Base-by-base conservation (phyloP, 1,284 basidiomycete genomes). In the Pascua guehoae region DNA sequence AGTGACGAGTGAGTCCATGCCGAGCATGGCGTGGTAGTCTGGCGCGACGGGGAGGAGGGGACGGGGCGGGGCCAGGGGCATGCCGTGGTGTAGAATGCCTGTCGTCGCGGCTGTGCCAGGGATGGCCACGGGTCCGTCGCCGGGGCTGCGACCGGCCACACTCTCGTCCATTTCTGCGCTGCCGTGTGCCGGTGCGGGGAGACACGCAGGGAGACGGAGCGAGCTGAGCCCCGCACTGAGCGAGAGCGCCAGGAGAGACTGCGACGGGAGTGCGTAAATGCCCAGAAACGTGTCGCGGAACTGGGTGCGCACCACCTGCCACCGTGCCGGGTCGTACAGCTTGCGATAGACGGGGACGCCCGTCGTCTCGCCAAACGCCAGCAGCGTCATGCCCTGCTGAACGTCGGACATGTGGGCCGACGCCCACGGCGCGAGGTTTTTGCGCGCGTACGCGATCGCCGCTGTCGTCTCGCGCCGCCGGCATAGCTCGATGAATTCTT, bases 401-500 rank as follows among this genome's bases (percentile, higher is more conserved):
- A 95, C 88, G 70, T 93, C 87, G 1, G 78, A 67, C 56, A 87
- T 74, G 74, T 92, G 90, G 0, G 86, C 88, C 42, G 87, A 86
- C 51, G 88, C 86, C 87, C 91, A 92, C n/a, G 84, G 71, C 5
- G 88, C 76, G 3, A 99, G 82, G 69, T 98, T 82, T 72, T 89
- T 92, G 69, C 85, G 84, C 16, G 85, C 82, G 75, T 98, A 97
- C 0, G 83, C 80, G 61, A 98, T 93, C 2, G 96, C 96, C 49
- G 89, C 87, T 39, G 80, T 68, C 7, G 80, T 81, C 69, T 86
- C 86, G n/a, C 83, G 76, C 14, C 81, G 79, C 44, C 93, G 81
- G 41, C 86, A 85, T 9, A 98, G 82, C 76, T 98, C 96, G 67
- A 98, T 91, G 73, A 89, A 98, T 77, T 98, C 93, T 77, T 99